phyloP scores from a whole-genome alignment of 2,329 filamentous ascomycete species.

The Achaetomium macrosporum region DNA sequence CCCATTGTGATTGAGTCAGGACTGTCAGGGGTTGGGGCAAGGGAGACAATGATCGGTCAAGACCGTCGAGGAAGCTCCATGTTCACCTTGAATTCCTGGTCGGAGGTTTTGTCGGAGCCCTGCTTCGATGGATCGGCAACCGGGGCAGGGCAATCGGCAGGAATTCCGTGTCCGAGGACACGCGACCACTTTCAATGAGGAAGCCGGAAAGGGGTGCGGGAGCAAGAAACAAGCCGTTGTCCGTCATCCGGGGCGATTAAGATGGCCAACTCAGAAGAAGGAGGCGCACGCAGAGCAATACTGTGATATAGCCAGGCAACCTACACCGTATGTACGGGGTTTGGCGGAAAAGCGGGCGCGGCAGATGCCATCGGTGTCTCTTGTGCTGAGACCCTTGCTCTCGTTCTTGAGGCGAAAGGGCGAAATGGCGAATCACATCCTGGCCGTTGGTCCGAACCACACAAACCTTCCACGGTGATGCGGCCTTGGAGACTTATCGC shows the following conservation, averaged over 20 bases:
- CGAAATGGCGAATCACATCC: constrained; percentile 16
- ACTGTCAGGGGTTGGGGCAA: constrained; percentile 4
- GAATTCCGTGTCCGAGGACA: constrained; percentile 3
- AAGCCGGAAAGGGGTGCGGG: neutral
- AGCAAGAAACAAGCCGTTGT: neutral
- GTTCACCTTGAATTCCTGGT: constrained; percentile 5
- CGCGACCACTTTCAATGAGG: neutral
- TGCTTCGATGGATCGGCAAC: neutral
- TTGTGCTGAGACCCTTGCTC: neutral
- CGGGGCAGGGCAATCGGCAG: neutral
- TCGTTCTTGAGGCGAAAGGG: constrained; percentile 11
- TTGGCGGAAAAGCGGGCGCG: neutral
- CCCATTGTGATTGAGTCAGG: neutral
- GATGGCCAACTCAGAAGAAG: neutral
- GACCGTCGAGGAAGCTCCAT: neutral
- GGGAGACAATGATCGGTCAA: constrained; percentile 8
- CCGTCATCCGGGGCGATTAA: neutral
- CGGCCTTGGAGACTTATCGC: neutral
- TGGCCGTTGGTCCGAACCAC: constrained; percentile 19
- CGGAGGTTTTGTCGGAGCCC: neutral
- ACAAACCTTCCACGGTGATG: neutral
- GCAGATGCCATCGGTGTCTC: constrained; percentile 7
- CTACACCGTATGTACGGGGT: too few species aligned
- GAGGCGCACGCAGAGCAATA: neutral
- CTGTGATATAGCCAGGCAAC: too few species aligned